phyloP scores from a whole-genome alignment of 805 yeast genomes.

The Vanderwaltozyma yarrowii region DNA sequence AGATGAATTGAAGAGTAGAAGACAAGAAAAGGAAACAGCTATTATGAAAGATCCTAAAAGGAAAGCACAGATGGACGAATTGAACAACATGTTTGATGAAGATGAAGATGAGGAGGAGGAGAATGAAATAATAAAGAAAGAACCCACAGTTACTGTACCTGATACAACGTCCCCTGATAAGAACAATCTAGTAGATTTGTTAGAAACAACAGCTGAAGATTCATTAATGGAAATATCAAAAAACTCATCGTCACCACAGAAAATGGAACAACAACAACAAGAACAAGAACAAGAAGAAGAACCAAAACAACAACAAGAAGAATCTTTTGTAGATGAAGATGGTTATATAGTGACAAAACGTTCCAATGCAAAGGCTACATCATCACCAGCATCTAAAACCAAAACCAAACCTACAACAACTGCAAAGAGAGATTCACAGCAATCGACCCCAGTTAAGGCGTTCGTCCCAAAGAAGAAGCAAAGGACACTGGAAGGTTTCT shows the following conservation, averaged over 20 bases:
- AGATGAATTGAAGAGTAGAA: conserved; percentile 20
- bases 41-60: conserved; percentile 16
- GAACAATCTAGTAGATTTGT: conserved; percentile 17
- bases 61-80: conserved; percentile 22
- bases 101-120: conserved; percentile 9
- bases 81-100: conserved; percentile 22
- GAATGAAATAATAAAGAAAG: not conserved
- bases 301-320: conserved; percentile 1
- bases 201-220: conserved; percentile 27
- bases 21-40: conserved; percentile 8
- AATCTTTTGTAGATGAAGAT: conserved; percentile 24
- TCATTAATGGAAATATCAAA: conserved; percentile 15
- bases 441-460: conserved; percentile 6
- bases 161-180: not conserved
- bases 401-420: conserved; percentile 5
- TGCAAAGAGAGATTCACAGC: conserved; percentile 4
- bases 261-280: conserved; percentile 1
- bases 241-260: not conserved
- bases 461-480: conserved; percentile 18
- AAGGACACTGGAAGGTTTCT: conserved; percentile 26
- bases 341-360: conserved; percentile 27
- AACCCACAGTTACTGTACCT: not conserved
- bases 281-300: not conserved
- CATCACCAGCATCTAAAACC: conserved; percentile 5
- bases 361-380: conserved; percentile 9